Evolutionary conservation across 2,329 filamentous ascomycete genomes (phyloP).

Genomic region (Monilinia fructigena): DNA sequence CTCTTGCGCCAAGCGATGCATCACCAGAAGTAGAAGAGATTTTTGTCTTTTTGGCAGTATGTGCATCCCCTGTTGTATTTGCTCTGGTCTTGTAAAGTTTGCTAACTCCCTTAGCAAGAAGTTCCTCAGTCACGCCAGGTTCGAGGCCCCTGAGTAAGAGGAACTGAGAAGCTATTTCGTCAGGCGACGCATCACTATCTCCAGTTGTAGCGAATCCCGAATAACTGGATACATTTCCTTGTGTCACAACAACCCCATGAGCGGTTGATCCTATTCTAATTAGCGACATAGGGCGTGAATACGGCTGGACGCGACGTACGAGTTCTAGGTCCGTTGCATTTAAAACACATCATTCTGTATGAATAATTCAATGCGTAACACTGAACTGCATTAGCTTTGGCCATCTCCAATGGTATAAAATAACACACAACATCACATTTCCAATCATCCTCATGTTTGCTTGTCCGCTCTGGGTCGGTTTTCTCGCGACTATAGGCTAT

Average conservation of each 20-base stretch:
- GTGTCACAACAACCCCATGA: constrained; percentile 40
- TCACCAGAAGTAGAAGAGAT: constrained; percentile 54
- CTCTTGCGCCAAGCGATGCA: constrained; percentile 59
- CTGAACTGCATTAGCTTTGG: constrained; percentile 41
- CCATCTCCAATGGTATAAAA: neutral
- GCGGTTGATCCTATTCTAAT: constrained; percentile 38
- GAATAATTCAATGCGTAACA: constrained; percentile 57
- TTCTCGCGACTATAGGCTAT: constrained; percentile 54
- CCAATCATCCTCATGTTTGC: constrained; percentile 54
- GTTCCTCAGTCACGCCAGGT: constrained; percentile 66
- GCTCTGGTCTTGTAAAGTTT: constrained; percentile 65
- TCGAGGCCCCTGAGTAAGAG: constrained; percentile 72
- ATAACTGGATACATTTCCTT: constrained; percentile 42
- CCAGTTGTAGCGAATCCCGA: constrained; percentile 50
- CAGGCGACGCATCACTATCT: constrained; percentile 54
- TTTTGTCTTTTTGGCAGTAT: constrained; percentile 45
- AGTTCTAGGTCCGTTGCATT: constrained; percentile 54
- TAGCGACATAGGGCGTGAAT: constrained; percentile 27
- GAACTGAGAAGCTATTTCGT: constrained; percentile 62
- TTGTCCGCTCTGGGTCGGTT: constrained; percentile 48
- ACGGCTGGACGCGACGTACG: constrained; percentile 43
- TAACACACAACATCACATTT: constrained; percentile 51
- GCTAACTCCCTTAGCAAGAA: constrained; percentile 69
- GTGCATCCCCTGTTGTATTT: constrained; percentile 39
- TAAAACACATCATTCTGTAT: constrained; percentile 55